Base-by-base conservation (phyloP, 2,329 filamentous ascomycete genomes). In the Epichloe festucae region DNA sequence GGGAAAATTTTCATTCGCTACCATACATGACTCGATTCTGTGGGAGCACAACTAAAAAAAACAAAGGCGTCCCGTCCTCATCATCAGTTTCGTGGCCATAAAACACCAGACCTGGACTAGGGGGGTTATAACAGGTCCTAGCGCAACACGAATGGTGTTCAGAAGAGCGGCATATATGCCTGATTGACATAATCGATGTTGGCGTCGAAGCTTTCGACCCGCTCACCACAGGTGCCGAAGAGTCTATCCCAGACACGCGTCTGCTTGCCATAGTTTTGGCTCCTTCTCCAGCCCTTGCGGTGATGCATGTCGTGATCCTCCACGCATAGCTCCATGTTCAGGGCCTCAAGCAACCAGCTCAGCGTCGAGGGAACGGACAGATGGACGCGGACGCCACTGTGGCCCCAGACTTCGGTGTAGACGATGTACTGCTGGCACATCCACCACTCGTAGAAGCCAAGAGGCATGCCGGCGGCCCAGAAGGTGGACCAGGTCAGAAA, bases 371-470 rank as follows among this genome's bases (percentile, higher is more conserved):
- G 64, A 0, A 64, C 62, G 1, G 61, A 59, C 1, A 63, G 58
- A 45, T 64, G 64, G 6, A 72, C 46, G 7, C 70, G 65, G n/a
- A 72, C 45, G 1, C 68, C 67, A 27, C 63, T 67, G 52, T 71
- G 68, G 14, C 68, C 68, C 31, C 61, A 61, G 11, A 70, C 52
- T 53, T 70, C 68, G 17, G 65, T 58, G 56, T 63, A 73, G 12
- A 70, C 63, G 17, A 73, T 62, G 50, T 71, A 73, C 51, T 69
- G 61, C 49, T 71, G 66, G 56, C 70, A 73, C 31, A 73, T 57
- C 69, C 70, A 73, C 65, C 68, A 72, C 45, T 72, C 69, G 49
- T 72, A 72, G 55, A 73, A 73, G 8, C 67, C 69, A 65, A 73
- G 68, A 0, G 70, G 69, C 8, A 72, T 44, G 4, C 69, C 68